Base-by-base conservation (phyloP, 805 yeast genomes). In the Suhomyces canberraensis region DNA sequence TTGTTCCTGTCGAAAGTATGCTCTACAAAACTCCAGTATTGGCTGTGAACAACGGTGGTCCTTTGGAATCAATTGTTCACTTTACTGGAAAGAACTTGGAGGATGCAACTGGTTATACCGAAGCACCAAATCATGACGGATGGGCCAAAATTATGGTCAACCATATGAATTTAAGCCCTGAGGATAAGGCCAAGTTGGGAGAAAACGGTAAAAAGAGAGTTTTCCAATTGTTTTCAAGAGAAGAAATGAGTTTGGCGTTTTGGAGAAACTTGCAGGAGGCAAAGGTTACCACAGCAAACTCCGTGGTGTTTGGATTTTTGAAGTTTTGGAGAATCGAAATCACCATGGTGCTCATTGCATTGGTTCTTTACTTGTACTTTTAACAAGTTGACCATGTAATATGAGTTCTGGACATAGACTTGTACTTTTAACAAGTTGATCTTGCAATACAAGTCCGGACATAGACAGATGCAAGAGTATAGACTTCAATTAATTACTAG, bases 1-100 rank as follows among this genome's bases (percentile, higher is more conserved):
- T 93, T 45, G 99, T 93, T 8, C 99, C 99, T 1, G 71, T 93
- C 11, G 98, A 93, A 57, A 90, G 96, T 9, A 90, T 93, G 97
- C 72, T 82, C 31, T 70, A 76, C 39, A 83, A 85, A 19, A 81
- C 82, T 0, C 88, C 95, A 0, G 96, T 90, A 0, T 63, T 93
- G 35, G 96, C 96, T 0, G 81, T 83, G 4, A 79, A 85, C 51
- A 79, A 79, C 26, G 99, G 98, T 18, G 99, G 99, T 0, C 98
- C 98, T 0, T 61, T 81, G 24, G 99, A 93, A 55, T 82, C 96
- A 0, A 65, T 84, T 8, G 69, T 67, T 8, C 47, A 57, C 37
- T 65, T 44, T 45, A 46, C 45, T 20, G 62, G 58, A 3, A 33
- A 40, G 6, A 63, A 65, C 35, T 15, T 41, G 2, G 48, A 39